phyloP scores from a whole-genome alignment of 768 basidiomycete species.

The Lactifluus volemus region DNA sequence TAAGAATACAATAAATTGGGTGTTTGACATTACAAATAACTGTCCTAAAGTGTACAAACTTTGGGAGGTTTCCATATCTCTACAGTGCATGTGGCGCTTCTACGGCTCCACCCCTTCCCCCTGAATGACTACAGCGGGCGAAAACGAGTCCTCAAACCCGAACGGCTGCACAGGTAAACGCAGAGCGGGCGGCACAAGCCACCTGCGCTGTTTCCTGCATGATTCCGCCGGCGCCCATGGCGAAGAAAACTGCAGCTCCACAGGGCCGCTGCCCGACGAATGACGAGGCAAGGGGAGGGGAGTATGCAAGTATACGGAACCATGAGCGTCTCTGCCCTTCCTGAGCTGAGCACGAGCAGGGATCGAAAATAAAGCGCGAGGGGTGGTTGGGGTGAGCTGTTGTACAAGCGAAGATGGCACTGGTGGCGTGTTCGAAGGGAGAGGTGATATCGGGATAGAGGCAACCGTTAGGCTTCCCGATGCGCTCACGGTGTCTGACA shows the following conservation, averaged over 20 bases:
- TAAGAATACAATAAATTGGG: neutral
- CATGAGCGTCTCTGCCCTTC: neutral
- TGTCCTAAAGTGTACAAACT: neutral
- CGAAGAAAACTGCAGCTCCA: neutral
- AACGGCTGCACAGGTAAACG: neutral
- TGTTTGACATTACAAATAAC: neutral
- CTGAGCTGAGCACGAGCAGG: slow-evolving; percentile 8
- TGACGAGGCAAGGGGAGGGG: neutral
- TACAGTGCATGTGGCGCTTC: too few species aligned
- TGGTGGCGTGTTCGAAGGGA: neutral
- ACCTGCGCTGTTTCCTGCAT: neutral
- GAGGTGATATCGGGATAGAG: neutral
- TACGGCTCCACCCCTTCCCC: neutral
- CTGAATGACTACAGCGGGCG: neutral
- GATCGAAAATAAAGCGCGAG: slow-evolving; percentile 5
- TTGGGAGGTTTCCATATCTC: too few species aligned
- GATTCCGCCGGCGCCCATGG: neutral
- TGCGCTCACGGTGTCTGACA: neutral
- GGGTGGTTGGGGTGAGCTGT: neutral
- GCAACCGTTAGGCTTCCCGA: neutral
- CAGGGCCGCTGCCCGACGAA: neutral
- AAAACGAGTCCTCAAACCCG: slow-evolving; percentile 12
- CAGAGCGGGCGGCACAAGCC: neutral
- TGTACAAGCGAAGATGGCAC: neutral
- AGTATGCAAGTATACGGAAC: neutral